phyloP scores from a whole-genome alignment of 2,329 filamentous ascomycete species.

The Tolypocladium capitatum region DNA sequence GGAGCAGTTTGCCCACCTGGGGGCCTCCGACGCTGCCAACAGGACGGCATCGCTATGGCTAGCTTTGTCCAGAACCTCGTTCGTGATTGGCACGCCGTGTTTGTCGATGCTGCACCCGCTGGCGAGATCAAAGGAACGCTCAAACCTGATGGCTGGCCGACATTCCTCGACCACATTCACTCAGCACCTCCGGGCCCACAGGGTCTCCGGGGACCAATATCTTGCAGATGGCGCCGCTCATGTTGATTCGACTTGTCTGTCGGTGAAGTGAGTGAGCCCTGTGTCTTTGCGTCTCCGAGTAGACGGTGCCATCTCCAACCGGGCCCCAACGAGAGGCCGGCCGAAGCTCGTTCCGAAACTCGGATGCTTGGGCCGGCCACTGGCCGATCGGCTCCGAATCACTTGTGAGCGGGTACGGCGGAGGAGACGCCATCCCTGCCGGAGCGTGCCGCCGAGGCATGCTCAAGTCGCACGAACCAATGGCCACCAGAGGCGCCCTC shows the following conservation, averaged over 20 bases:
- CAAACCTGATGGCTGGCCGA: conserved; percentile 16
- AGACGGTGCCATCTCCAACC: not conserved
- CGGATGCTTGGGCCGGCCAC: not conserved
- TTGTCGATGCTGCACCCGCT: conserved; percentile 29
- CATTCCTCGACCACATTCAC: conserved; percentile 24
- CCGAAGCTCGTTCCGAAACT: not conserved
- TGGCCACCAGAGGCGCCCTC: not conserved
- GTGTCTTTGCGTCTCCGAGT: not conserved
- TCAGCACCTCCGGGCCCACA: conserved; percentile 33
- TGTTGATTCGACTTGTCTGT: not conserved
- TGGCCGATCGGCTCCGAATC: no score
- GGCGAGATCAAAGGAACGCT: conserved; percentile 13
- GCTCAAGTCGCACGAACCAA: not conserved
- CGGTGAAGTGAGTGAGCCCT: not conserved
- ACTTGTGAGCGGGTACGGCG: not conserved
- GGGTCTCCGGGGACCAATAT: conserved; percentile 33
- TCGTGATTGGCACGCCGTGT: conserved; percentile 28
- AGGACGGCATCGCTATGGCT: conserved; percentile 28
- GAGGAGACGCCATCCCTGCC: not conserved
- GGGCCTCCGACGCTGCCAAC: conserved; percentile 33
- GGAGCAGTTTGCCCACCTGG: conserved; percentile 26
- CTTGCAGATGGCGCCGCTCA: conserved; percentile 8
- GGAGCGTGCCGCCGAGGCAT: not conserved
- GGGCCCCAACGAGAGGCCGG: not conserved
- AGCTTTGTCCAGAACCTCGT: conserved; percentile 27